These are phyloP conservation scores for Saccharomycopsis guyanensis DNA, from an alignment of 805 yeast genomes.

Conservation along the genomic window DNA sequence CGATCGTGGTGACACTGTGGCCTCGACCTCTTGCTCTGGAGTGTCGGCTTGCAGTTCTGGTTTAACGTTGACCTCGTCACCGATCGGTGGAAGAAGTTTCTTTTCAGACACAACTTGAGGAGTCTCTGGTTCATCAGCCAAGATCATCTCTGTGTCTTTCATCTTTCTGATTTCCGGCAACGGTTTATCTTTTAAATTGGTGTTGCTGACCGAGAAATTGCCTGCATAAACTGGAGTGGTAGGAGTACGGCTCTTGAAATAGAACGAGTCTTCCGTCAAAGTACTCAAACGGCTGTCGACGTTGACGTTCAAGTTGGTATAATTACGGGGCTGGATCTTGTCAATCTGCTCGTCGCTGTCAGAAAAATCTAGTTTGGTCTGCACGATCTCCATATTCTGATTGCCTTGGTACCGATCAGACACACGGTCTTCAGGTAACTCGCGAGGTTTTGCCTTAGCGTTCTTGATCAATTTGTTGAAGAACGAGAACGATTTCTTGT, in stretches of 20 bases:
- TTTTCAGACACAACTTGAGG: not conserved
- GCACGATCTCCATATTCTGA: conserved; percentile 9
- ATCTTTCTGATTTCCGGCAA: not conserved
- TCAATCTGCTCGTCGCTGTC: not conserved
- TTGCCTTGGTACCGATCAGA: conserved; percentile 5
- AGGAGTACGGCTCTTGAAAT: conserved; percentile 9
- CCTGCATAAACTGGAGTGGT: conserved; percentile 13
- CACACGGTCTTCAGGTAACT: not conserved
- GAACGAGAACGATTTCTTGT: conserved; percentile 14
- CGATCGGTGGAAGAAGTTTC: conserved; percentile 15
- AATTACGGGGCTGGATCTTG: not conserved
- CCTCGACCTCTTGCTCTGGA: not conserved
- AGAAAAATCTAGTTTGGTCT: conserved; percentile 1
- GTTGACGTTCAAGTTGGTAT: not conserved
- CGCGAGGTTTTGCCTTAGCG: conserved; percentile 1
- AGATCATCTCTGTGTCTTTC: not conserved
- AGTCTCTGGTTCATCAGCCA: not conserved
- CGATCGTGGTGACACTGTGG: conserved; percentile 2
- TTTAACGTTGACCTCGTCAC: conserved; percentile 11
- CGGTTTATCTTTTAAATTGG: not conserved
- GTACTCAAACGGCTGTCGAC: conserved; percentile 9
- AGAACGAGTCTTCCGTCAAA: conserved; percentile 14
- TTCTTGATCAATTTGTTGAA: conserved; percentile 14
- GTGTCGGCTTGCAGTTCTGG: not conserved
- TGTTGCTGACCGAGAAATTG: not conserved